Percentiles rank a stretch among this genome's conserved stretches.
These are phyloP conservation scores for Colletotrichum echinochloae DNA, from an alignment of 2,329 filamentous ascomycete species.

Conservation along the genomic window DNA sequence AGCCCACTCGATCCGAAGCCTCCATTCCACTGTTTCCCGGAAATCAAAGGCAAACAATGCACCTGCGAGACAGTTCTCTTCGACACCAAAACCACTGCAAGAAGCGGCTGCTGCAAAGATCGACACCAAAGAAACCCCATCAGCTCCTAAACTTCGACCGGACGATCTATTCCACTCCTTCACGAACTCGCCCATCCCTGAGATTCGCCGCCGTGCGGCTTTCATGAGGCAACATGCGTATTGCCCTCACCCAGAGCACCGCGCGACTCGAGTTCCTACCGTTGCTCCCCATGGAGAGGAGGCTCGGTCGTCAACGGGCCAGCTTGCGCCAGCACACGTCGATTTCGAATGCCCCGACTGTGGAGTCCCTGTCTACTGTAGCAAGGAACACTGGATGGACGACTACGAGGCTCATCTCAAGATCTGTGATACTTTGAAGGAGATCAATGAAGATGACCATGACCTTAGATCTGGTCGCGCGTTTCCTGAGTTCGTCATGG, in stretches of 20 bases:
- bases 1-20: conserved; percentile 47
- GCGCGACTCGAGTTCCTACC: conserved; percentile 76
- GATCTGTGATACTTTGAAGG: conserved; percentile 88
- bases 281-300: conserved; percentile 74
- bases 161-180: conserved; percentile 96
- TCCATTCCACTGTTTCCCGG: conserved; percentile 45
- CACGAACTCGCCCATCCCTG: conserved; percentile 86
- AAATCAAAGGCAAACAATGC: conserved; percentile 40
- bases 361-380: conserved; percentile 93
- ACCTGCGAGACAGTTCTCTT: conserved; percentile 48
- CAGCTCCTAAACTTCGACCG: conserved; percentile 63
- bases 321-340: conserved; percentile 81
- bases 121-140: conserved; percentile 42
- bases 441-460: conserved; percentile 99
- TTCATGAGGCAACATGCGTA: conserved; percentile 94
- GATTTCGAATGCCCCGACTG: conserved; percentile 97
- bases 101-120: conserved; percentile 47
- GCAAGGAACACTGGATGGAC: conserved; percentile 93
- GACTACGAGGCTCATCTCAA: conserved; percentile 94
- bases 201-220: conserved; percentile 87
- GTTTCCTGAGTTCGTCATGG: conserved; percentile 95
- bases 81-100: conserved; percentile 44
- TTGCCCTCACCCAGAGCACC: conserved; percentile 91
- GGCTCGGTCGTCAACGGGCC: conserved; percentile 65
- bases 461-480: conserved; percentile 90